A percentile compares a stretch with the other conserved stretches of the same genome.
Conservation (phyloP, 177 flowering plant species). For the Vitis hybrid region DNA sequence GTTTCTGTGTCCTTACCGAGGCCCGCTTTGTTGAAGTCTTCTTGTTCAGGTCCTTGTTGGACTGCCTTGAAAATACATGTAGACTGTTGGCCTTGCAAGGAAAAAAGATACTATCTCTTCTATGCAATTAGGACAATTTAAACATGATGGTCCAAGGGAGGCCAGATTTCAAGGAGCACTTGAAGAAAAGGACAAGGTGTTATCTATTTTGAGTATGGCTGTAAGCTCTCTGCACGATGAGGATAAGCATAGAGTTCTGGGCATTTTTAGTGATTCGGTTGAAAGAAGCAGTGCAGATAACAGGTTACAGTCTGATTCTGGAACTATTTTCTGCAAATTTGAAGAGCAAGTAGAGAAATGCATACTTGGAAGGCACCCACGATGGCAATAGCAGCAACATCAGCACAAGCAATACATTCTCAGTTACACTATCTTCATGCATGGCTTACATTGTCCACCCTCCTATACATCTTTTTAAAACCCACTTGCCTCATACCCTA, state of each 20-base stretch:
- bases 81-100: slow-evolving; percentile 50
- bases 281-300: slow-evolving; percentile 25
- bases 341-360: slow-evolving; percentile 92
- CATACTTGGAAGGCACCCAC: slow-evolving; percentile 24
- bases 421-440: too few relatives aligned
- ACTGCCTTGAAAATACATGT: slow-evolving; percentile 25
- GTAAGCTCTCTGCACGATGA: slow-evolving; percentile 54
- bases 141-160: slow-evolving; percentile 32
- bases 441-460: too few relatives aligned
- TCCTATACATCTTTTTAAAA: too few relatives aligned
- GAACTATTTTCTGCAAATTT: slow-evolving; percentile 37
- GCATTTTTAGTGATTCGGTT: slow-evolving; percentile 31
- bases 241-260: slow-evolving; percentile 47
- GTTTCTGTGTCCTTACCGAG: too few relatives aligned
- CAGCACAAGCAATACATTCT: too few relatives aligned
- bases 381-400: too few relatives aligned
- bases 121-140: slow-evolving; percentile 27
- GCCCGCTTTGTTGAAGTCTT: too few relatives aligned
- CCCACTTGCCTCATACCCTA: too few relatives aligned
- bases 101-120: slow-evolving; percentile 44
- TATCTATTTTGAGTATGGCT: slow-evolving; percentile 51
- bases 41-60: too few relatives aligned
- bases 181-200: slow-evolving; percentile 59
- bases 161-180: slow-evolving; percentile 28
- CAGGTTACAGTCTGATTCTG: slow-evolving; percentile 29